A percentile compares a stretch with the other conserved stretches of the same genome.
Evolutionary conservation across 2,329 filamentous ascomycete genomes (phyloP).

Genomic region (Trichoderma pleuroti): DNA sequence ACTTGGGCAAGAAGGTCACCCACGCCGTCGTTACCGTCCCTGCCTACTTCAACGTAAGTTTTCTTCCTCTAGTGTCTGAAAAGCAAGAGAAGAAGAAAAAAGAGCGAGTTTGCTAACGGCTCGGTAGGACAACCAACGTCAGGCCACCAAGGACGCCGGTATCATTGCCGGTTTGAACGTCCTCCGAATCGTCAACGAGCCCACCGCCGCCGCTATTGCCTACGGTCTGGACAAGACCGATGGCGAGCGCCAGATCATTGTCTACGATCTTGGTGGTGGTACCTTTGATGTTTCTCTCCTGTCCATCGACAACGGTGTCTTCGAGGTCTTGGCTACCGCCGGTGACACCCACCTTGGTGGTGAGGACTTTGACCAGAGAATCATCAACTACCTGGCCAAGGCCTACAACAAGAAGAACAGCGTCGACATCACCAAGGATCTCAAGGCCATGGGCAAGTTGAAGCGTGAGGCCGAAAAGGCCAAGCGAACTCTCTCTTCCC

Average conservation of each 20-base stretch:
- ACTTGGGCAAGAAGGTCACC: slow-evolving; percentile 77
- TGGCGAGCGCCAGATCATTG: slow-evolving; percentile 82
- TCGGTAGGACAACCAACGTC: slow-evolving; percentile 76
- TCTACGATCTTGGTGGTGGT: slow-evolving; percentile 92
- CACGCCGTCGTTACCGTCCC: slow-evolving; percentile 92
- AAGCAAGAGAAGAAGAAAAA: not conserved
- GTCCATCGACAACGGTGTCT: slow-evolving; percentile 86
- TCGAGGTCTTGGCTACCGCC: slow-evolving; percentile 90
- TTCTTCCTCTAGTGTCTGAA: not conserved
- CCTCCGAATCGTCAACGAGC: slow-evolving; percentile 94
- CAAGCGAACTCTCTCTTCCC: slow-evolving; percentile 94
- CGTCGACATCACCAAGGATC: slow-evolving; percentile 88
- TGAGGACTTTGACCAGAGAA: slow-evolving; percentile 97
- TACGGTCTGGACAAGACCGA: slow-evolving; percentile 88
- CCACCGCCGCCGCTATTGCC: slow-evolving; percentile 90
- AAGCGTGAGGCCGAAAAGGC: slow-evolving; percentile 99
- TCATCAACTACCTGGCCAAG: slow-evolving; percentile 96
- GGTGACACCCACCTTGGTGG: slow-evolving; percentile 97
- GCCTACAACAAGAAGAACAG: slow-evolving; percentile 97
- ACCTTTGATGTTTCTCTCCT: slow-evolving; percentile 93
- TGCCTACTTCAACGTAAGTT: slow-evolving; percentile 81
- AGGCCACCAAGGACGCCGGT: slow-evolving; percentile 94
- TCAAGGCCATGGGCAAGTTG: slow-evolving; percentile 98
- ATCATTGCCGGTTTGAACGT: slow-evolving; percentile 90
- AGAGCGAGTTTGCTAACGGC: slow-evolving; percentile 24